Base-by-base conservation (phyloP, 169 alveolate species). In the Perkinsus olseni region DNA sequence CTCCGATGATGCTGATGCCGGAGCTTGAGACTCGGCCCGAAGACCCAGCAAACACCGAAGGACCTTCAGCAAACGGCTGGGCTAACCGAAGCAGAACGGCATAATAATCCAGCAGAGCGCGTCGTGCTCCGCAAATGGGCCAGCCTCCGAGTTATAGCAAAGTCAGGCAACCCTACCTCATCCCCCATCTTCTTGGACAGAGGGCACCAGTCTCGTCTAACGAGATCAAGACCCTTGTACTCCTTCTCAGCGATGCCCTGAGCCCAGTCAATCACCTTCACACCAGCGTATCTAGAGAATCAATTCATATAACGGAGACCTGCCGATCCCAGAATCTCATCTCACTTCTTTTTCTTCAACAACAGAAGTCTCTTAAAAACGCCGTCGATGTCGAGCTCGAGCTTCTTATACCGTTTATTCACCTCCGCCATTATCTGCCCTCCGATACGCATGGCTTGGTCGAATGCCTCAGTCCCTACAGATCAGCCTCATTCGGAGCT, bases 341-440 rank as follows among this genome's bases (percentile, higher is more conserved):
- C 50, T 40, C 50, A 99, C 95, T 99, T 99, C 96, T 99, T 99
- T 96, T 99, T 99, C 95, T 98, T 98, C 74, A 99, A 96, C 48
- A 99, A 96, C 74, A 99, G 97, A 94, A 99, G 95, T 21, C 99
- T 97, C 93, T 97, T 97, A 93, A 99, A 99, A 0, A 98, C 97
- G 20, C 99, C 99, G 94, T 99, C 99, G 90, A 99, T 95, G 93
- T 99, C 99, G 91, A 99, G 96, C 93, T 98, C 99, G 50, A 99
- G 96, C 94, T 98, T 97, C 94, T 97, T 98, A 95, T 99, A 99
- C 93, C 97, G 97, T 62, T 97, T 96, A 94, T 98, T 99, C 28
- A 99, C 98, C 74, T 96, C 97, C 38, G 96, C 95, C 93, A 96
- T 97, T 50, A 99, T 96, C 92, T 95, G 95, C 82, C 95, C 95